phyloP scores from a whole-genome alignment of 2,329 filamentous ascomycete species.

The Cadophora sp. region DNA sequence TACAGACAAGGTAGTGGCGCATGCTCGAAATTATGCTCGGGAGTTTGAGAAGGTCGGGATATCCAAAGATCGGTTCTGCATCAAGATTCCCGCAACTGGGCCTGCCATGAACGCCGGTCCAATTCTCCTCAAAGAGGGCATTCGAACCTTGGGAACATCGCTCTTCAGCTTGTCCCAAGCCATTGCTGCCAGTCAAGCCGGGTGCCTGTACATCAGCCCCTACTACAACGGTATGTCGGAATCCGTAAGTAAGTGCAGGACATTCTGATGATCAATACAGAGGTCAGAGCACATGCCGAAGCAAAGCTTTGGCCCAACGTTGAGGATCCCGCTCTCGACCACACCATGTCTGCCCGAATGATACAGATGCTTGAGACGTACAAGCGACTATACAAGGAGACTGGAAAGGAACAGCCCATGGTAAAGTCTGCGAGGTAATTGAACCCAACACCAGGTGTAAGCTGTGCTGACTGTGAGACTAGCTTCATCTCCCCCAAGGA shows the following conservation, averaged over 20 bases:
- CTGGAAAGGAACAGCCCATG: constrained; percentile 24
- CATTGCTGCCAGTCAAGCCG: constrained; percentile 24
- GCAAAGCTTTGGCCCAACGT: constrained; percentile 20
- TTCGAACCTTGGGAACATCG: constrained; percentile 23
- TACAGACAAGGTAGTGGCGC: constrained; percentile 24
- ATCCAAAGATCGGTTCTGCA: constrained; percentile 27
- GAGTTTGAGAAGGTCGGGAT: constrained; percentile 25
- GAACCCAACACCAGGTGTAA: not conserved
- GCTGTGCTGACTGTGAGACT: not conserved
- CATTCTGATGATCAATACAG: constrained; percentile 8
- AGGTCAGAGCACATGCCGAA: constrained; percentile 22
- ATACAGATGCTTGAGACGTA: constrained; percentile 25
- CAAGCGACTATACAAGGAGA: constrained; percentile 28
- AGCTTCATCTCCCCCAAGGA: constrained; percentile 25
- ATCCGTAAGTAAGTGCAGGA: not conserved
- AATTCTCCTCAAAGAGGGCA: constrained; percentile 24
- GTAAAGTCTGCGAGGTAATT: constrained; percentile 25
- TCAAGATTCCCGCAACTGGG: constrained; percentile 23
- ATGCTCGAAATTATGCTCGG: constrained; percentile 20
- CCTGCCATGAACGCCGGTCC: constrained; percentile 25
- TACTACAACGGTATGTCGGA: constrained; percentile 23
- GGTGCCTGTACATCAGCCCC: constrained; percentile 24
- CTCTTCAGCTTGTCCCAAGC: constrained; percentile 24
- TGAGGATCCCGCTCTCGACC: constrained; percentile 21
- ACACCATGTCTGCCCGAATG: constrained; percentile 25